Base-by-base conservation (phyloP, 2,329 filamentous ascomycete species). In the Arachnopeziza araneosa region DNA sequence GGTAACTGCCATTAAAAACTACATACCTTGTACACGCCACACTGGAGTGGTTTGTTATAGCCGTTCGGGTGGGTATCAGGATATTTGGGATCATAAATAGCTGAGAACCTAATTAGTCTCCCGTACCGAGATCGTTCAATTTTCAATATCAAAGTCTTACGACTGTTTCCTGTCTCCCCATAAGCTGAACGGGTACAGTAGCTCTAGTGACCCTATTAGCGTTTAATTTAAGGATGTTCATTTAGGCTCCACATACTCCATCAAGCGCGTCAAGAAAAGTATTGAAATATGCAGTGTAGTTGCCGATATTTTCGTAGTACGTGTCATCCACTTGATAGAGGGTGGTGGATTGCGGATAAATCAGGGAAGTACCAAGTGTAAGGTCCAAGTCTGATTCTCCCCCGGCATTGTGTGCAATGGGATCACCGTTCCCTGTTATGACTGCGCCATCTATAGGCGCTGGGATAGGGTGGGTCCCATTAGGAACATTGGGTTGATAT, bases 131-230 rank as follows among this genome's bases (percentile, higher is more conserved):
- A 7, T 44, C 17, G 4, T 44, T 17, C 36, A 12, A 14, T 19
- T 44, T 19, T 14, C 6, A 12, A 3, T 4, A 44, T 44, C 17
- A 44, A 7, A 17, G 30, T 44, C 36, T 44, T 44, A 44, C 36
- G 36, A 51, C 74, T 68, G 26, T 70, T 64, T 24, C 77, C 78
- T 3, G 72, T 77, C 54, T 76, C 73, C 22, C 76, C 76, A 56
- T 74, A 78, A 9, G 76, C 75, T n/a, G 66, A 70, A 55, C 78
- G 78, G 2, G 70, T 78, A 67, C 79, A 80, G 68, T 80, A 80
- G 21, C 66, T 68, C 36, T 44, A 44, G 17, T 44, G 17, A 19
- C 17, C 36, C 6, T 44, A 14, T 44, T 44, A 44, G 36, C 12
- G 12, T 7, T 44, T 44, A 19, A 5, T 44, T 44, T 44, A 19